Percentiles rank a stretch among this genome's conserved stretches.
Conservation (phyloP, 768 basidiomycete genomes). For the Tricholoma furcatifolium region DNA sequence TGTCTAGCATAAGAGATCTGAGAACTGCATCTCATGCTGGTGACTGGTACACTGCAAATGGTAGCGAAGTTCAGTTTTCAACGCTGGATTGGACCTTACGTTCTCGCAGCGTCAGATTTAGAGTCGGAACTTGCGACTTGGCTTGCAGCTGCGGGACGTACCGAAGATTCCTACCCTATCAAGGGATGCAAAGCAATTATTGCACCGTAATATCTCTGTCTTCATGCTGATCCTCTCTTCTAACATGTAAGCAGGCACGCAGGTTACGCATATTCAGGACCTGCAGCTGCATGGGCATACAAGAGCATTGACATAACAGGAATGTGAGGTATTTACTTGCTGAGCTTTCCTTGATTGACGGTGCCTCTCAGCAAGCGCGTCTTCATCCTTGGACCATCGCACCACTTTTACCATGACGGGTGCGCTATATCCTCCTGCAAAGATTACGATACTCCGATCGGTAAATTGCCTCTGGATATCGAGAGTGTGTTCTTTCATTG, state of each 20-base stretch:
- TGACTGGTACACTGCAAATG: constrained; percentile 81
- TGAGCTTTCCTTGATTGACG: constrained; percentile 7
- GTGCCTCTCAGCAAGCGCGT: constrained; percentile 69
- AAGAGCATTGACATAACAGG: constrained; percentile 76
- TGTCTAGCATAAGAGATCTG: constrained; percentile 15
- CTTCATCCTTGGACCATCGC: constrained; percentile 94
- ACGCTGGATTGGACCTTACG: constrained; percentile 11
- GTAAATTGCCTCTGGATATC: constrained; percentile 73
- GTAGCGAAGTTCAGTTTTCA: constrained; percentile 34
- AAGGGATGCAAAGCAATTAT: constrained; percentile 81
- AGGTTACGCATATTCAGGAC: constrained; percentile 93
- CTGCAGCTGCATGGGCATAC: constrained; percentile 96
- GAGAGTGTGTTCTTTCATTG: constrained; percentile 54
- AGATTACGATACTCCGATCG: constrained; percentile 83
- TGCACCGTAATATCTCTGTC: constrained; percentile 72
- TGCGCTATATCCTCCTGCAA: constrained; percentile 84
- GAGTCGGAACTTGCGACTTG: constrained; percentile 60
- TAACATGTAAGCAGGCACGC: constrained; percentile 66
- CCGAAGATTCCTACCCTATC: constrained; percentile 58
- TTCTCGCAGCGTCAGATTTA: constrained; percentile 51
- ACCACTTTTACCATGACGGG: constrained; percentile 83
- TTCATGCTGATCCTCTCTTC: neutral
- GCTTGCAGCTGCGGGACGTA: constrained; percentile 52
- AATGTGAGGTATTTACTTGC: constrained; percentile 57
- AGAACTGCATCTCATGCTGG: constrained; percentile 82